Evolutionary conservation across 2,329 filamentous ascomycete species (phyloP), one percentile per base, ranked within the genome.

Genomic region (Botrytis pseudocinerea): DNA sequence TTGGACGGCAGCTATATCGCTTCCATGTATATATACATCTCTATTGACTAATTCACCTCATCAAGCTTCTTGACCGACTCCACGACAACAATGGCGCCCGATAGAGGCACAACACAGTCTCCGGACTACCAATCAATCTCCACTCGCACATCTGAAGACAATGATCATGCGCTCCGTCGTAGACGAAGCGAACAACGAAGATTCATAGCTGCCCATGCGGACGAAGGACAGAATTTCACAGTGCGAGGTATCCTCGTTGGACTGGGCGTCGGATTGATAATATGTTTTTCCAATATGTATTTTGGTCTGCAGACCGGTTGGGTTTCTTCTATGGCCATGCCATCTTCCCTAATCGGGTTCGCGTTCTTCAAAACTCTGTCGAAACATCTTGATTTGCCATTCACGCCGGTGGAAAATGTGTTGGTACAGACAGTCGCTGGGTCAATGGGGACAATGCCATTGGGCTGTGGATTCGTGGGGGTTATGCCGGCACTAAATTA

Each of bases 261-360:
- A 25, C 85, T 97, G 9, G 84, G 89, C 5, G 96, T 99, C 76
- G 96, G 96, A 59, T 89, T 96, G 7, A 86, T 98, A 72, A 97
- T 98, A 79, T 96, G 93, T 80, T 97, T 97, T 82, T 97, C 93
- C 70, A 99, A 99, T 81, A 98, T 97, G 86, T 99, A 98, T 82
- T 99, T 99, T 81, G 96, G 96, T n/a, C 86, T 99, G 46, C 96
- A 98, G 83, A 97, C 80, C 22, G 91, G 91, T 76, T 93, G 91
- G 91, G 88, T 93, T 54, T 89, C 91, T 79, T 93, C 93, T 77
- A 98, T 99, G 96, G 93, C 94, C 25, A 98, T 99, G 94, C 96
- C 96, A 0, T 93, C 94, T 1, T 96, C 94, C 35, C 85, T 99
- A 74, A 93, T 99, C 80, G 95, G 96, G 2, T 98, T 98, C 81